These are phyloP conservation scores for Chlorella sorokiniana DNA, from an alignment of 139 green algal species.

Conservation along the genomic window DNA sequence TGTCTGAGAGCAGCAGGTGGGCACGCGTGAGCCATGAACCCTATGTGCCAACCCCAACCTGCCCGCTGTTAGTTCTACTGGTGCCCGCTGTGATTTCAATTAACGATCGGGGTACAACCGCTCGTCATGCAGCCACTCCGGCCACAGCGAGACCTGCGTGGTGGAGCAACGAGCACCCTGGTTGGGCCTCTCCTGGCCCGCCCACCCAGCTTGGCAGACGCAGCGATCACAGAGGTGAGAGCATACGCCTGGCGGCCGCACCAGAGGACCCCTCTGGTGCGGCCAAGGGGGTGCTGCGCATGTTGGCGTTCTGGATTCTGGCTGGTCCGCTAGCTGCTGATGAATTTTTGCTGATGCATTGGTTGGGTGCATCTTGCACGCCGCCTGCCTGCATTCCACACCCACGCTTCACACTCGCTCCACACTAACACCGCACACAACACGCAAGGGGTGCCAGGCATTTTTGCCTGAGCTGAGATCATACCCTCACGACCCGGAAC, in stretches of 20 bases:
- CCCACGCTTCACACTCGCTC: not conserved
- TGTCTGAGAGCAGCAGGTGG: not conserved
- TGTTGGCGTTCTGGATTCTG: too few relatives aligned
- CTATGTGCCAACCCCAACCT: not conserved
- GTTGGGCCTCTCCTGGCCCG: not conserved
- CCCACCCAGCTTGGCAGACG: not conserved
- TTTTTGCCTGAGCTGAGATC: slow-evolving; percentile 26
- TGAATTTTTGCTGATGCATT: too few relatives aligned
- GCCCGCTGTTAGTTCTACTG: too few relatives aligned
- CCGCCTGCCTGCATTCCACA: not conserved
- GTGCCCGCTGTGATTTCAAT: too few relatives aligned
- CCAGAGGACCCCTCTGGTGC: too few relatives aligned
- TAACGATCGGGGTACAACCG: too few relatives aligned
- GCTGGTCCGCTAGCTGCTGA: too few relatives aligned
- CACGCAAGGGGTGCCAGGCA: slow-evolving; percentile 30
- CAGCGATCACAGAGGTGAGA: not conserved
- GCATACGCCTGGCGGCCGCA: not conserved
- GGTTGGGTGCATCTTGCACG: too few relatives aligned
- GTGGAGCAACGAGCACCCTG: not conserved
- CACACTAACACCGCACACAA: slow-evolving; percentile 9
- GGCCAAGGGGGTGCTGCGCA: too few relatives aligned
- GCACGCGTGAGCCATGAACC: not conserved
- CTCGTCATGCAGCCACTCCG: not conserved
- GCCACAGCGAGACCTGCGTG: not conserved
- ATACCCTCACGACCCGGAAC: slow-evolving; percentile 34